Conservation (phyloP, 2,329 filamentous ascomycete species). For the Penicillium sp. region DNA sequence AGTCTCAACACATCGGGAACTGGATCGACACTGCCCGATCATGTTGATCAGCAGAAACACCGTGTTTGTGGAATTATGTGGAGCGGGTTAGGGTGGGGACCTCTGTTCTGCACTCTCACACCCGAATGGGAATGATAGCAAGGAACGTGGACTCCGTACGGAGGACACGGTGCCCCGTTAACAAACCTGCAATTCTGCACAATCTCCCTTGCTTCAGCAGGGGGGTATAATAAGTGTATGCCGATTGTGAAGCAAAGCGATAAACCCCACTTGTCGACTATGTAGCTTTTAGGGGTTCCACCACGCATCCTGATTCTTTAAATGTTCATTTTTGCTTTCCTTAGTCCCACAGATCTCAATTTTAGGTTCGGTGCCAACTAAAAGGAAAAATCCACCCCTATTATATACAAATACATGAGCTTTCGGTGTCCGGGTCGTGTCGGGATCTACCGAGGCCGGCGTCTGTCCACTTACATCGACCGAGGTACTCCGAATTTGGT, state of each 20-base stretch:
- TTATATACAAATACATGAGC: no score
- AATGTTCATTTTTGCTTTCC: background rate
- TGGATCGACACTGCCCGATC: constrained; percentile 19
- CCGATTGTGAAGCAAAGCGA: background rate
- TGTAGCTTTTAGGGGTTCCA: background rate
- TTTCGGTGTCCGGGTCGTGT: background rate
- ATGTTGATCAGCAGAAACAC: background rate
- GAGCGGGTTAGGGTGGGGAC: background rate
- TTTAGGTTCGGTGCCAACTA: background rate
- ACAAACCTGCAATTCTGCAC: background rate
- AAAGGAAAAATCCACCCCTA: background rate
- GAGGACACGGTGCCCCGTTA: background rate
- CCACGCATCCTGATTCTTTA: background rate
- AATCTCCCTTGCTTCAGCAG: background rate
- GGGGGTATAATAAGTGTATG: background rate
- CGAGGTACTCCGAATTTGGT: background rate
- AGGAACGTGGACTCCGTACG: background rate
- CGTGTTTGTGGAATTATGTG: background rate
- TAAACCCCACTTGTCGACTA: background rate
- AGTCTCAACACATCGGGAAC: constrained; percentile 17
- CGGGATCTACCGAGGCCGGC: background rate
- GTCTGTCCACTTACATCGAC: background rate
- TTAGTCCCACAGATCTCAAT: background rate
- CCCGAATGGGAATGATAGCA: background rate
- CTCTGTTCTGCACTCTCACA: background rate